phyloP scores from a whole-genome alignment of 495 filamentous ascomycete species.

The Podospora pseudocomata region DNA sequence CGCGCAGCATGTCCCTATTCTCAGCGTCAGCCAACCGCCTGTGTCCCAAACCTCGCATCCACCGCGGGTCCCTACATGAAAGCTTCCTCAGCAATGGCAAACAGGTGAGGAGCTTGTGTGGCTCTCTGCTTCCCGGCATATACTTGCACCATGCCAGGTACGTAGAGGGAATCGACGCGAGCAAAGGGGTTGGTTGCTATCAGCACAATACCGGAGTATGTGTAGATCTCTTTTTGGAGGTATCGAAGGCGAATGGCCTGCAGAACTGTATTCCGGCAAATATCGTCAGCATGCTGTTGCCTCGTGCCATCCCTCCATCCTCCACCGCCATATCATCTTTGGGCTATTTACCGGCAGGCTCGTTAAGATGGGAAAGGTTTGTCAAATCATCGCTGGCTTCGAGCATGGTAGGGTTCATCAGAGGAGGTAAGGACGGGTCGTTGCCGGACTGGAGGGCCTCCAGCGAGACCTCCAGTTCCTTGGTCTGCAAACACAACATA shows the following conservation, averaged over 20 bases:
- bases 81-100: constrained; percentile 97
- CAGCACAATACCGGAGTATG: constrained; percentile 96
- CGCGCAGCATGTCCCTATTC: constrained; percentile 92
- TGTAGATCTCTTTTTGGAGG: constrained; percentile 99
- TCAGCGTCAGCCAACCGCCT: constrained; percentile 6
- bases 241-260: constrained; percentile 98
- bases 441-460: constrained; percentile 65
- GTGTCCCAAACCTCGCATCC: constrained; percentile 24
- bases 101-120: constrained; percentile 95
- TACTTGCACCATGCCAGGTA: constrained; percentile 98
- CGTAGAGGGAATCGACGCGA: constrained; percentile 95
- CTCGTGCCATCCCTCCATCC: background rate
- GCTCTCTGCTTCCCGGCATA: constrained; percentile 97
- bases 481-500: constrained; percentile 52
- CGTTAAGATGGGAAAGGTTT: constrained; percentile 95
- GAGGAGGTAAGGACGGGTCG: constrained; percentile 75
- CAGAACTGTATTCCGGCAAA: constrained; percentile 57
- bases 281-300: constrained; percentile 35
- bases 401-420: constrained; percentile 98
- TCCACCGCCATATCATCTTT: background rate
- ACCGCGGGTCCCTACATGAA: constrained; percentile 61
- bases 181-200: constrained; percentile 99
- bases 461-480: constrained; percentile 73
- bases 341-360: constrained; percentile 77
- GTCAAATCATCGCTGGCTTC: constrained; percentile 99